Percentiles rank a stretch among this genome's conserved stretches.
These are phyloP conservation scores for Sphagnum tenellum DNA, from an alignment of 225 moss, liverwort and hornwort species.

Conservation along the genomic window DNA sequence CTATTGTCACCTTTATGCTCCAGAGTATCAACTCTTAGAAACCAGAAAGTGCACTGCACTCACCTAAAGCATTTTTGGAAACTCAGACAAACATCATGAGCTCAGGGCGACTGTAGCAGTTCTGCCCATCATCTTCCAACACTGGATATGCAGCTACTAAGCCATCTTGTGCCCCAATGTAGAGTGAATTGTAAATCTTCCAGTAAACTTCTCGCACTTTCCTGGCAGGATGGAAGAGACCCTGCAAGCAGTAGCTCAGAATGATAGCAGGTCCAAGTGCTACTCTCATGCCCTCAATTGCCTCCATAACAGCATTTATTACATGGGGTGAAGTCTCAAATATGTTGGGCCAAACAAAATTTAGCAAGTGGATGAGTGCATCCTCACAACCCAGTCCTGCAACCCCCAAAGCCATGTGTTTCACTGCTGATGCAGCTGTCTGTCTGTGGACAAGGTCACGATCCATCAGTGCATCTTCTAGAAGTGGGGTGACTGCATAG, in stretches of 20 bases:
- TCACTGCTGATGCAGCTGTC: conserved; percentile 95
- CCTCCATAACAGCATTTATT: conserved; percentile 99
- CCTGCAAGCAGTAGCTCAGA: conserved; percentile 89
- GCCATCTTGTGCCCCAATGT: conserved; percentile 96
- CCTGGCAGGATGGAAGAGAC: conserved; percentile 93
- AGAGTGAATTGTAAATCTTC: conserved; percentile 96
- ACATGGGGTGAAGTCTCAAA: conserved; percentile 99
- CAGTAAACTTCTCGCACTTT: conserved; percentile 99
- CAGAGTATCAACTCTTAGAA: too few relatives aligned
- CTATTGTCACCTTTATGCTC: too few relatives aligned
- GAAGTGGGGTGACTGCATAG: conserved; percentile 87
- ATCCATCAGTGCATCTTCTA: conserved; percentile 99
- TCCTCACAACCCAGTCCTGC: conserved; percentile 98
- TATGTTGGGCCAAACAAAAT: conserved; percentile 96
- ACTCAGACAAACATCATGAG: conserved; percentile 82
- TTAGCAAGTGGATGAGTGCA: conserved; percentile 87
- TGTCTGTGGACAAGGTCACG: conserved; percentile 97
- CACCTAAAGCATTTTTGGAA: too few relatives aligned
- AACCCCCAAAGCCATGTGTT: conserved; percentile 97
- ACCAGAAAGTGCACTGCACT: too few relatives aligned
- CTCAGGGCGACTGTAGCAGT: conserved; percentile 97
- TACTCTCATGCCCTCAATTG: conserved; percentile 97
- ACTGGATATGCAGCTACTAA: conserved; percentile 91
- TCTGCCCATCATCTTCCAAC: conserved; percentile 77
- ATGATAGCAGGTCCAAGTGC: conserved; percentile 91